Evolutionary conservation across 331 rosid genomes (phyloP).

Genomic region (Malus hybrid): DNA sequence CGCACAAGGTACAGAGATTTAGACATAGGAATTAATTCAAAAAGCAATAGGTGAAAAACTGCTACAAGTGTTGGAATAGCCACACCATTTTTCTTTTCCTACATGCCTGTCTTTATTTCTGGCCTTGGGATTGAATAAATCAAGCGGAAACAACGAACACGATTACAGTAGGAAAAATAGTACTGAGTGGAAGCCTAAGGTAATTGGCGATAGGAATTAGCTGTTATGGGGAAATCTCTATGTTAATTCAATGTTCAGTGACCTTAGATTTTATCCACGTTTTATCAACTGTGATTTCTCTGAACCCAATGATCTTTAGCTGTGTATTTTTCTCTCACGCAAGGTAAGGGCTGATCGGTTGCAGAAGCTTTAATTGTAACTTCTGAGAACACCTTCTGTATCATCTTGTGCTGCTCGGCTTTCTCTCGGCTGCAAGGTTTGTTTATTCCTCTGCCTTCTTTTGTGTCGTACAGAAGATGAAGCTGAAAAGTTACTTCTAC

Average conservation of each 20-base stretch:
- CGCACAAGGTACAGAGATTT: constrained; percentile 49
- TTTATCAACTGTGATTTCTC: not conserved
- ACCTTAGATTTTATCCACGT: not conserved
- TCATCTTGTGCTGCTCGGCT: constrained; percentile 22
- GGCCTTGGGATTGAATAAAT: no score
- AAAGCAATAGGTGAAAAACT: not conserved
- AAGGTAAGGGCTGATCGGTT: constrained; percentile 38
- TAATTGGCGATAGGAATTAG: not conserved
- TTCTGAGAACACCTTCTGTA: constrained; percentile 8
- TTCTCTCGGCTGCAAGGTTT: constrained; percentile 16
- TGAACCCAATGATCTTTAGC: not conserved
- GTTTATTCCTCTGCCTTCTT: constrained; percentile 8
- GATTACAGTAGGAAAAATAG: not conserved
- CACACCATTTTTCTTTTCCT: no score
- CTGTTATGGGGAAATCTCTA: not conserved
- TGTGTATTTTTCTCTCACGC: not conserved
- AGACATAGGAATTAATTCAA: not conserved
- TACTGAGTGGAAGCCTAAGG: not conserved
- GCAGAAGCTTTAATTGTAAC: not conserved
- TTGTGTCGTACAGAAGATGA: constrained; percentile 1
- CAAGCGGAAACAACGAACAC: no score
- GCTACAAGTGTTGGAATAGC: no score
- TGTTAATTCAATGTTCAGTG: not conserved
- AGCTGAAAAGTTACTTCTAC: constrained; percentile 5
- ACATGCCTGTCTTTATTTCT: no score